phyloP scores from a whole-genome alignment of 352 stramenopile species.

The Globisporangium cylindrosporum region DNA sequence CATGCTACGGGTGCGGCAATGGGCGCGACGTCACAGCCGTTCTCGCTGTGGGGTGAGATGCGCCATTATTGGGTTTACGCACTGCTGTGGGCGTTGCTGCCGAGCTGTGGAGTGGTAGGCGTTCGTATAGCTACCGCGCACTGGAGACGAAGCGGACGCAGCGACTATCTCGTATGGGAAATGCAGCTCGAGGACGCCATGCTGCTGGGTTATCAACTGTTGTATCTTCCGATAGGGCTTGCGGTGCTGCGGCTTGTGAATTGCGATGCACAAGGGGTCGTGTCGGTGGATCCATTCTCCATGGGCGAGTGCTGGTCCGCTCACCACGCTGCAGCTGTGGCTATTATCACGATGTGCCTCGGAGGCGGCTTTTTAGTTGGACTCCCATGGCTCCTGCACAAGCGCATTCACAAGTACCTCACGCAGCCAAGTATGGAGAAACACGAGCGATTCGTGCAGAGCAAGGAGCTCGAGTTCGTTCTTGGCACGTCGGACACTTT shows the following conservation, averaged over 20 bases:
- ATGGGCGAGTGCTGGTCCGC: slow-evolving; percentile 30
- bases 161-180: slow-evolving; percentile 27
- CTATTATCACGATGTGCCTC: slow-evolving; percentile 29
- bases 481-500: slow-evolving; percentile 55
- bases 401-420: slow-evolving; percentile 31
- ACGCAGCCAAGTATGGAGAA: slow-evolving; percentile 24
- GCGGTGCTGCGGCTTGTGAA: slow-evolving; percentile 59
- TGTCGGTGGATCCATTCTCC: slow-evolving; percentile 45
- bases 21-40: slow-evolving; percentile 48
- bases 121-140: slow-evolving; percentile 5
- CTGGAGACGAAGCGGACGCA: slow-evolving; percentile 21
- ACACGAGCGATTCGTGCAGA: slow-evolving; percentile 48
- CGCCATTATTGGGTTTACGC: slow-evolving; percentile 61
- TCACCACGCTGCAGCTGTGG: slow-evolving; percentile 28
- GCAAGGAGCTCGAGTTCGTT: slow-evolving; percentile 57
- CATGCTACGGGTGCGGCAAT: slow-evolving; percentile 46
- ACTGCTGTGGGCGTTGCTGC: slow-evolving; percentile 32
- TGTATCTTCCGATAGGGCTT: slow-evolving; percentile 63
- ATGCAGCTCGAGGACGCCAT: slow-evolving; percentile 44
- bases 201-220: slow-evolving; percentile 38
- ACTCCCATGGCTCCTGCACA: slow-evolving; percentile 37
- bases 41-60: slow-evolving; percentile 64
- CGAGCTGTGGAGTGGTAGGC: slow-evolving; percentile 15
- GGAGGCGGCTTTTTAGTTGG: slow-evolving; percentile 47
- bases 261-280: slow-evolving; percentile 33